Evolutionary conservation across 805 yeast species (phyloP).

Genomic region (Candida hungchunana): DNA sequence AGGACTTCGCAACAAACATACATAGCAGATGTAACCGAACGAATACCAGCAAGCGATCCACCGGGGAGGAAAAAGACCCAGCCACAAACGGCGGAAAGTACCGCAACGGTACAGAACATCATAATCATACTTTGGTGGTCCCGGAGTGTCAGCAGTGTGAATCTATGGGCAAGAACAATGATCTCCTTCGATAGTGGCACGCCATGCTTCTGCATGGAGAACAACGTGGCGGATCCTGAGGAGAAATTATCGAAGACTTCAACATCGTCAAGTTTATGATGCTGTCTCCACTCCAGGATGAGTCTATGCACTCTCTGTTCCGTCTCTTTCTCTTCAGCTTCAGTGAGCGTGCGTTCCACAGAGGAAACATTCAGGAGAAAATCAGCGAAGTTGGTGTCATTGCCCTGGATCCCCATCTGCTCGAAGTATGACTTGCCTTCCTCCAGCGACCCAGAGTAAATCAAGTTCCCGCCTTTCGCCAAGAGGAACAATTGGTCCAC

Average conservation of each 20-base stretch:
- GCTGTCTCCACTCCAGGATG: constrained; percentile 13
- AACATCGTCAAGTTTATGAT: constrained; percentile 4
- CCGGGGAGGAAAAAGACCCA: constrained; percentile 73
- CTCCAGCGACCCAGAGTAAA: constrained; percentile 43
- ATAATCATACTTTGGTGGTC: constrained; percentile 47
- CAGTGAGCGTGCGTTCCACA: constrained; percentile 40
- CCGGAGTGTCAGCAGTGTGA: constrained; percentile 39
- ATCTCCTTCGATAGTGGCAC: constrained; percentile 40
- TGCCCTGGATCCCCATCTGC: constrained; percentile 36
- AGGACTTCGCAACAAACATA: constrained; percentile 52
- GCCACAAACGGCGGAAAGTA: constrained; percentile 60
- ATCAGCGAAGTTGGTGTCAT: constrained; percentile 53
- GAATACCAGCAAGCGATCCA: constrained; percentile 55
- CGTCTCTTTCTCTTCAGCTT: constrained; percentile 29
- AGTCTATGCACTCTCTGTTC: constrained; percentile 28
- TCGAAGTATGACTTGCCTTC: constrained; percentile 48
- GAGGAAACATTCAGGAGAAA: constrained; percentile 53
- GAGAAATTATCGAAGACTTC: constrained; percentile 12
- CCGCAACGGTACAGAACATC: constrained; percentile 38
- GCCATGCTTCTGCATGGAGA: constrained; percentile 9
- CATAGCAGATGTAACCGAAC: constrained; percentile 51
- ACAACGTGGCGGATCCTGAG: constrained; percentile 11
- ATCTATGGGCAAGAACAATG: constrained; percentile 41
- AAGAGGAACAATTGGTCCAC: constrained; percentile 67
- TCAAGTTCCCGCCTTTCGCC: constrained; percentile 55